These are phyloP conservation scores for Microsporum canis DNA, from an alignment of 2,329 filamentous ascomycete species.

Conservation along the genomic window DNA sequence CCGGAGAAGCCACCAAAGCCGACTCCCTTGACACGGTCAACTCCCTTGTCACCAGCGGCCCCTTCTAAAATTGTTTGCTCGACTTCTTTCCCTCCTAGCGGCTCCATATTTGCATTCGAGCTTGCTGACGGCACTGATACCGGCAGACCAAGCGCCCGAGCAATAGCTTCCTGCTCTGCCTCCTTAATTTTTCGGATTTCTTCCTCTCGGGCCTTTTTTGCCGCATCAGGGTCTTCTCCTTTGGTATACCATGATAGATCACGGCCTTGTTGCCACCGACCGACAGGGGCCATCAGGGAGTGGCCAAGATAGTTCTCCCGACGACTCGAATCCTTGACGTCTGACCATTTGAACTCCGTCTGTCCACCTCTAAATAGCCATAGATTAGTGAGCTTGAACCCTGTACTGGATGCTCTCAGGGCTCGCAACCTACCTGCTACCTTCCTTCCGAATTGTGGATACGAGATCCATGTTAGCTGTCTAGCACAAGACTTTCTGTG, in stretches of 20 bases:
- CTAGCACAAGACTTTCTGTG: slow-evolving; percentile 3
- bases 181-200: slow-evolving; percentile 78
- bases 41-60: slow-evolving; percentile 19
- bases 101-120: slow-evolving; percentile 52
- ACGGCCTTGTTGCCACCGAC: slow-evolving; percentile 76
- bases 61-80: slow-evolving; percentile 41
- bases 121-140: slow-evolving; percentile 47
- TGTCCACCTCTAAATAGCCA: slow-evolving; percentile 54
- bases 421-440: slow-evolving; percentile 46
- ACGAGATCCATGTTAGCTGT: slow-evolving; percentile 69
- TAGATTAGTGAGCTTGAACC: slow-evolving; percentile 8
- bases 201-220: slow-evolving; percentile 51
- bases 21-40: slow-evolving; percentile 22
- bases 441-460: slow-evolving; percentile 83
- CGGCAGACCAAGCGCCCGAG: slow-evolving; percentile 68
- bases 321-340: slow-evolving; percentile 74
- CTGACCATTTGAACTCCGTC: slow-evolving; percentile 92
- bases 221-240: slow-evolving; percentile 39
- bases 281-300: slow-evolving; percentile 81
- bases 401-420: neutral
- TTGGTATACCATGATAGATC: slow-evolving; percentile 57
- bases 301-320: slow-evolving; percentile 88
- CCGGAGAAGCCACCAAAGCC: slow-evolving; percentile 26
- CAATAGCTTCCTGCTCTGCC: slow-evolving; percentile 84
- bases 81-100: slow-evolving; percentile 53